These are phyloP conservation scores for Venturiaceae sp. DNA, from an alignment of 2,329 filamentous ascomycete genomes.

Conservation along the genomic window DNA sequence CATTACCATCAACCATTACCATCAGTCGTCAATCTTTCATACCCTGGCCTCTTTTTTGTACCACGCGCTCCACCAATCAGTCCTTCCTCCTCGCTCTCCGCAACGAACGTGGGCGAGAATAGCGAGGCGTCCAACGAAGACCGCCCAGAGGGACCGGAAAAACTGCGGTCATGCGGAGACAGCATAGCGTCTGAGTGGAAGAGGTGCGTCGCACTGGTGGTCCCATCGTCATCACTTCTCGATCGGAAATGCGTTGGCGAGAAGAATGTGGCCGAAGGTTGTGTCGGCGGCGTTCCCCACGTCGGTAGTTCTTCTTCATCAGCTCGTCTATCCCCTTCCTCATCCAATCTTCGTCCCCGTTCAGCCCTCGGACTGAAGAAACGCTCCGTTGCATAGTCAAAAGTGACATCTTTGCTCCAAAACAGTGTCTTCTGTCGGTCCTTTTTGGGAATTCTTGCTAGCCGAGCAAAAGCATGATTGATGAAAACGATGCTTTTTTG, in stretches of 20 bases:
- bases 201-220: not conserved
- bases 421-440: not conserved
- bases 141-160: not conserved
- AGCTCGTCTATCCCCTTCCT: too few relatives aligned
- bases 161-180: not conserved
- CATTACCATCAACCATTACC: too few relatives aligned
- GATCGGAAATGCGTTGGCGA: not conserved
- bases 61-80: too few relatives aligned
- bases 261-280: not conserved
- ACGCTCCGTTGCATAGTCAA: not conserved
- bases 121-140: not conserved
- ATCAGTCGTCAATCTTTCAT: too few relatives aligned
- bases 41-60: too few relatives aligned
- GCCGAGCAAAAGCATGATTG: not conserved
- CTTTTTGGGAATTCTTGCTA: not conserved
- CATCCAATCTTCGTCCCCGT: not conserved
- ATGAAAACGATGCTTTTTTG: not conserved
- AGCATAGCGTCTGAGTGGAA: not conserved
- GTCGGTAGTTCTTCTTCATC: not conserved
- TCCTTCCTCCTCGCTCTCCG: too few relatives aligned
- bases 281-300: not conserved
- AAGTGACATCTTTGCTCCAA: not conserved
- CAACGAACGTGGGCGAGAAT: too few relatives aligned
- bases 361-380: not conserved
- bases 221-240: not conserved